These are phyloP conservation scores for Naegleria lovaniensis DNA, from an alignment of 208 protist species.

Conservation along the genomic window DNA sequence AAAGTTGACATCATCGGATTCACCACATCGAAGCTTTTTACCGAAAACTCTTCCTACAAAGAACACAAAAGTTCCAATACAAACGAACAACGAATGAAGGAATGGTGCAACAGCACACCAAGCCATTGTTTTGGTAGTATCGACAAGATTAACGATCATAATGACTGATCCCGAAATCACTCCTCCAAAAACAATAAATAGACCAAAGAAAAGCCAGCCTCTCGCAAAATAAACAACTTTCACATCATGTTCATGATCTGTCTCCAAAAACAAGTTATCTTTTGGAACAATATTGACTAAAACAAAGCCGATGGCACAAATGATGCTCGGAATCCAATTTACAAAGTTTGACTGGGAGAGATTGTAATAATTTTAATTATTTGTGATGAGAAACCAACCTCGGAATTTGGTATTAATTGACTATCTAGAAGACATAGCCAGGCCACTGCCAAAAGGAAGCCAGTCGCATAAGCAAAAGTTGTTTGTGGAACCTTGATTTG, in stretches of 20 bases:
- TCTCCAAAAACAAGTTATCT: not conserved
- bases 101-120: not conserved
- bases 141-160: slow-evolving; percentile 6
- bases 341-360: not conserved
- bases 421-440: not conserved
- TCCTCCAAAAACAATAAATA: not conserved
- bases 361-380: too few relatives aligned
- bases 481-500: not conserved
- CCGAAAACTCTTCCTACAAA: not conserved
- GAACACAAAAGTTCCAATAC: not conserved
- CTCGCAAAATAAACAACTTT: slow-evolving; percentile 3
- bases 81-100: not conserved
- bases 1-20: not conserved
- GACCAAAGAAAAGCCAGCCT: not conserved
- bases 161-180: not conserved
- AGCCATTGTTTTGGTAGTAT: not conserved
- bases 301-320: not conserved
- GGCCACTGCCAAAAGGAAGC: not conserved
- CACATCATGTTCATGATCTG: slow-evolving; percentile 1
- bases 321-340: not conserved
- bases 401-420: not conserved
- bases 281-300: not conserved
- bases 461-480: not conserved
- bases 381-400: not conserved
- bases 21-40: not conserved